phyloP scores from a whole-genome alignment of 2,329 filamentous ascomycete genomes.

The Blumeria hordei region DNA sequence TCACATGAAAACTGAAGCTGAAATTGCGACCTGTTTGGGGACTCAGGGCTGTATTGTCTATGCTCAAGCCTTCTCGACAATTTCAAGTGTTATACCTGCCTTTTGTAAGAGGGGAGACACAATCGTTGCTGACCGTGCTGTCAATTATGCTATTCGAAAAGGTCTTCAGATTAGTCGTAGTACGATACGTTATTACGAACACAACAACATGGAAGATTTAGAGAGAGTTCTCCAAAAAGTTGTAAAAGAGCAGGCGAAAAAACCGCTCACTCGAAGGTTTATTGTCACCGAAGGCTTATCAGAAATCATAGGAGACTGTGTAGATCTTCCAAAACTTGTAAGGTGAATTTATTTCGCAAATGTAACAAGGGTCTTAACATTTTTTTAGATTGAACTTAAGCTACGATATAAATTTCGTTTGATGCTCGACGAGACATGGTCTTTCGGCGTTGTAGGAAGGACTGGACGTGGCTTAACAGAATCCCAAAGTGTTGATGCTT shows the following conservation, averaged over 20 bases:
- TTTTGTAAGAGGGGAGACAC: slow-evolving; percentile 96
- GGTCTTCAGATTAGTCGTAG: slow-evolving; percentile 83
- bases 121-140: slow-evolving; percentile 81
- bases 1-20: slow-evolving; percentile 87
- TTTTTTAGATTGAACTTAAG: slow-evolving; percentile 56
- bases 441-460: slow-evolving; percentile 78
- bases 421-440: slow-evolving; percentile 93
- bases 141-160: slow-evolving; percentile 85
- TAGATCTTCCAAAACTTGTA: slow-evolving; percentile 66
- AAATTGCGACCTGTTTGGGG: slow-evolving; percentile 76
- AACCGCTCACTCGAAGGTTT: slow-evolving; percentile 73
- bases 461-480: slow-evolving; percentile 86
- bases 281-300: slow-evolving; percentile 92
- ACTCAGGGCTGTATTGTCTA: slow-evolving; percentile 83
- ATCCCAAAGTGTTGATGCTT: slow-evolving; percentile 83
- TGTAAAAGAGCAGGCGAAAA: slow-evolving; percentile 60
- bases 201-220: slow-evolving; percentile 87
- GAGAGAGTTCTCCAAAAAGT: slow-evolving; percentile 68
- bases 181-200: slow-evolving; percentile 80
- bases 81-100: slow-evolving; percentile 86
- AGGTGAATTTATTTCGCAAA: slow-evolving; percentile 12
- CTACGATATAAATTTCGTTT: slow-evolving; percentile 94
- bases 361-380: not conserved
- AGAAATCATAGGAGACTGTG: slow-evolving; percentile 67
- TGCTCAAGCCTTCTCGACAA: slow-evolving; percentile 85